Percentiles rank a stretch among this genome's conserved stretches.
phyloP scores from a whole-genome alignment of 352 stramenopile genomes.

The Phytopythium chamaehyphon region DNA sequence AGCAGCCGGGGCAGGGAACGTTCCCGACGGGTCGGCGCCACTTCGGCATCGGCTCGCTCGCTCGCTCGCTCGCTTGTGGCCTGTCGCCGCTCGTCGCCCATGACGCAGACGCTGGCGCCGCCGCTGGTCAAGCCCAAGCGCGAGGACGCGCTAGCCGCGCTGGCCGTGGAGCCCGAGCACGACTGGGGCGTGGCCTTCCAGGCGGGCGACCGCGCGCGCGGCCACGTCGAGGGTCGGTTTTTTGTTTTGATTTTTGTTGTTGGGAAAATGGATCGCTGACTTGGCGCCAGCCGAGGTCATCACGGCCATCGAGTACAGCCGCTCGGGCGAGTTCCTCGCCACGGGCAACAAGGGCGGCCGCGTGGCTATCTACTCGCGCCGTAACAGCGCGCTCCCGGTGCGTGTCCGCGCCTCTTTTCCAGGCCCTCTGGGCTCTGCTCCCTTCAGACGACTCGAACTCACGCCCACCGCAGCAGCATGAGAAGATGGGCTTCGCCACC shows the following conservation, averaged over 20 bases:
- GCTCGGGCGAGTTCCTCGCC: slow-evolving; percentile 88
- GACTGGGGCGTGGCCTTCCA: slow-evolving; percentile 58
- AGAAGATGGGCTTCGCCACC: slow-evolving; percentile 23
- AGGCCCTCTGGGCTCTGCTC: too few relatives aligned
- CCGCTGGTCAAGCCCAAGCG: slow-evolving; percentile 14
- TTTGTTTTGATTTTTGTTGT: slow-evolving; percentile 2
- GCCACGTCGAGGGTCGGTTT: slow-evolving; percentile 61
- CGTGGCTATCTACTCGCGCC: slow-evolving; percentile 87
- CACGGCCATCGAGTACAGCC: slow-evolving; percentile 93
- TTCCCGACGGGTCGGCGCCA: too few relatives aligned
- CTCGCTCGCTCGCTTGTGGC: too few relatives aligned
- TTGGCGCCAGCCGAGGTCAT: slow-evolving; percentile 87
- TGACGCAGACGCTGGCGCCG: slow-evolving; percentile 26
- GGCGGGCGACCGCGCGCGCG: slow-evolving; percentile 41
- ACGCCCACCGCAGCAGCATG: slow-evolving; percentile 23
- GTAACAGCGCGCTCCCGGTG: slow-evolving; percentile 24
- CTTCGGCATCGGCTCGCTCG: background rate
- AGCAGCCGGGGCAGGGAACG: too few relatives aligned
- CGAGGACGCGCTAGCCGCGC: slow-evolving; percentile 7
- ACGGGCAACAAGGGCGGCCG: slow-evolving; percentile 93
- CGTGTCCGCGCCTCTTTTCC: too few relatives aligned
- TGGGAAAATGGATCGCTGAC: background rate
- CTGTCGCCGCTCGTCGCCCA: too few relatives aligned
- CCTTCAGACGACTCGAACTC: too few relatives aligned
- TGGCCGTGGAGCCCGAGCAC: slow-evolving; percentile 16